These are phyloP conservation scores for Wickerhamomyces ciferrii DNA, from an alignment of 805 yeast genomes.

Conservation along the genomic window DNA sequence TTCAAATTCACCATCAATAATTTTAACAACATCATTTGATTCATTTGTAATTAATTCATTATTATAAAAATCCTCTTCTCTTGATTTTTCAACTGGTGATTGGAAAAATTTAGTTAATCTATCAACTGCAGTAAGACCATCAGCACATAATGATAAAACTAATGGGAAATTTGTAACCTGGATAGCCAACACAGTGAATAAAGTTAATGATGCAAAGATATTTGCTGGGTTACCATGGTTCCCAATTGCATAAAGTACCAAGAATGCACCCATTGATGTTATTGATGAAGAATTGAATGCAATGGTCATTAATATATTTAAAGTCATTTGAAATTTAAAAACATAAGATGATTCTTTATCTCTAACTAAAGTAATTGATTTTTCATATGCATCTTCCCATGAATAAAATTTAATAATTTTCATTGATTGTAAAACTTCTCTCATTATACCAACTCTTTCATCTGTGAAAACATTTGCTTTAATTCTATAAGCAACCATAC, in stretches of 20 bases:
- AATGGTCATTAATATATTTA: constrained; percentile 40
- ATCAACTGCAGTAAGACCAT: constrained; percentile 56
- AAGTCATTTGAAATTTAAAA: constrained; percentile 47
- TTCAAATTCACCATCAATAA: constrained; percentile 48
- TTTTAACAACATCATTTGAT: constrained; percentile 36
- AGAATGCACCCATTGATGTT: constrained; percentile 47
- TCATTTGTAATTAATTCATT: constrained; percentile 6
- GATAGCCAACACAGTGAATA: constrained; percentile 54
- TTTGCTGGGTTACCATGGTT: constrained; percentile 46
- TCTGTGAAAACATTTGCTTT: constrained; percentile 57
- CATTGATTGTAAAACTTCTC: constrained; percentile 54
- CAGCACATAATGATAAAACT: constrained; percentile 41
- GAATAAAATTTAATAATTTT: constrained; percentile 74
- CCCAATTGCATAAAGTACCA: constrained; percentile 29
- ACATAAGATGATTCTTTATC: constrained; percentile 50
- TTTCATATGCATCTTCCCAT: constrained; percentile 76
- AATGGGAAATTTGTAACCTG: constrained; percentile 57
- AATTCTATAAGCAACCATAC: constrained; percentile 30
- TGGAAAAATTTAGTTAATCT: constrained; percentile 51
- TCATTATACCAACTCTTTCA: constrained; percentile 47
- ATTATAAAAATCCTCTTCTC: constrained; percentile 28
- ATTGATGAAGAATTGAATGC: constrained; percentile 43
- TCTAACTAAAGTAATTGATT: constrained; percentile 45
- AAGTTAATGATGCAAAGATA: constrained; percentile 62
- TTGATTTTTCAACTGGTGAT: constrained; percentile 37